Evolutionary conservation across 2,329 filamentous ascomycete species (phyloP).

Genomic region (Coleophoma cylindrospora): DNA sequence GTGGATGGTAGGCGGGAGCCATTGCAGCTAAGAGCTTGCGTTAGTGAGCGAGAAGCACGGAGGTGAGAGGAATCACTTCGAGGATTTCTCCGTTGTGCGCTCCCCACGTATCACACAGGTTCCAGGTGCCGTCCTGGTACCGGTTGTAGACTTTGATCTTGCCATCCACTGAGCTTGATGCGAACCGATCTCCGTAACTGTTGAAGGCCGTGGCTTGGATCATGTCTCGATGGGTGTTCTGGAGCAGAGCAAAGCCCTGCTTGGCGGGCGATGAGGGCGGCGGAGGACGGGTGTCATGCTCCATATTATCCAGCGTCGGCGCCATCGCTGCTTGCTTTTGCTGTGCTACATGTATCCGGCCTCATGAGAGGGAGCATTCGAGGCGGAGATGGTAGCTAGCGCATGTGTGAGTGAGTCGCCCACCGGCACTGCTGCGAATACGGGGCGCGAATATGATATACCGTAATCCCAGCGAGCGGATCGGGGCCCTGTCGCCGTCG

Average conservation of each 20-base stretch:
- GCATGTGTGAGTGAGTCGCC: no score
- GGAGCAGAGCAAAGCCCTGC: slow-evolving; percentile 44
- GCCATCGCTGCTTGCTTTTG: slow-evolving; percentile 1
- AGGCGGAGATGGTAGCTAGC: no score
- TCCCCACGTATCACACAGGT: slow-evolving; percentile 79
- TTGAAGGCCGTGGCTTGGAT: slow-evolving; percentile 68
- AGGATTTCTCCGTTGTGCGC: slow-evolving; percentile 88
- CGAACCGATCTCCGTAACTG: slow-evolving; percentile 85
- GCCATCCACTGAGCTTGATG: slow-evolving; percentile 87
- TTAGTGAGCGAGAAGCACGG: slow-evolving; percentile 1
- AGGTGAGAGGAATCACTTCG: slow-evolving; percentile 54
- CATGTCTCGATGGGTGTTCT: slow-evolving; percentile 64
- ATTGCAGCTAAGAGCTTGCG: slow-evolving; percentile 63
- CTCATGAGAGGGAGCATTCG: no score
- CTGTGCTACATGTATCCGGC: background rate
- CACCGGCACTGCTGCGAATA: no score
- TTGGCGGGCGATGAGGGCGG: background rate
- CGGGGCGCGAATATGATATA: no score
- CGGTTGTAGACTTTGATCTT: slow-evolving; percentile 88
- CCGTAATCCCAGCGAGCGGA: no score
- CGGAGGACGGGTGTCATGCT: no score
- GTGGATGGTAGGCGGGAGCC: slow-evolving; percentile 86
- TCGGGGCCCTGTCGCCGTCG: no score
- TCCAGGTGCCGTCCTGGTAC: slow-evolving; percentile 73
- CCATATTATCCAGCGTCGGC: slow-evolving; percentile 1